Evolutionary conservation across 176 grass and related monocot species (phyloP), one percentile per base, ranked within the genome.

Genomic region (Canna indica): DNA sequence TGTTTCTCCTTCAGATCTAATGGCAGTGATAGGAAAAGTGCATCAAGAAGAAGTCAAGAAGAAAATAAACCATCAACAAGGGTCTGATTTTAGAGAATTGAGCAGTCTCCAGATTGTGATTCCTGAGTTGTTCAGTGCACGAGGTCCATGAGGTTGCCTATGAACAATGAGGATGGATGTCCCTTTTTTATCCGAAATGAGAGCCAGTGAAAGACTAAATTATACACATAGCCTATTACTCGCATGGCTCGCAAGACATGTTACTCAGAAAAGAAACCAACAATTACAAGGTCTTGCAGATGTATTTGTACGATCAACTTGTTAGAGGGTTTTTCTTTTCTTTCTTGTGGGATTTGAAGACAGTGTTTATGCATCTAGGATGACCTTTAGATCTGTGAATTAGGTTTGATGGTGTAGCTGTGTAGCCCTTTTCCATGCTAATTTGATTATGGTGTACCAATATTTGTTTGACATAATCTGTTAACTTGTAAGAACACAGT

Each of bases 31-130:
- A 75, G 26, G 28, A 69, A 52, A 33, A 24, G 59, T 67, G 76
- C 83, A 73, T 85, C 91, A 32, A 86, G 88, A 73, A 85, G 81
- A 79, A 83, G 62, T 36, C 81, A 80, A 66, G 46, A n/a, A n/a
- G n/a, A n/a, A n/a, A n/a, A n/a, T 73, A 26, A 89, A 63, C 36
- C 70, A 73, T 68, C 73, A 73, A 54, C 83, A 85, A 36, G 72
- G 76, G 38, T 71, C 83, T 81, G 85, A 96, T 75, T 80, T 83
- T 22, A 67, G 74, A 16, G 81, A 87, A 36, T 84, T 83, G 7
- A 80, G 78, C 53, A 59, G 75, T 75, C 83, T 83, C 63, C 5
- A 0, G 5, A 18, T n/a, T 33, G 59, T 62, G 5, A 29, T 29
- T 62, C 27, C 59, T 18, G 59, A 16, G 10, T 33, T 29, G 13